Evolutionary conservation across 164 flowering plant species (phyloP), one percentile per base, ranked within the genome.

Genomic region (Cinnamomum chago): DNA sequence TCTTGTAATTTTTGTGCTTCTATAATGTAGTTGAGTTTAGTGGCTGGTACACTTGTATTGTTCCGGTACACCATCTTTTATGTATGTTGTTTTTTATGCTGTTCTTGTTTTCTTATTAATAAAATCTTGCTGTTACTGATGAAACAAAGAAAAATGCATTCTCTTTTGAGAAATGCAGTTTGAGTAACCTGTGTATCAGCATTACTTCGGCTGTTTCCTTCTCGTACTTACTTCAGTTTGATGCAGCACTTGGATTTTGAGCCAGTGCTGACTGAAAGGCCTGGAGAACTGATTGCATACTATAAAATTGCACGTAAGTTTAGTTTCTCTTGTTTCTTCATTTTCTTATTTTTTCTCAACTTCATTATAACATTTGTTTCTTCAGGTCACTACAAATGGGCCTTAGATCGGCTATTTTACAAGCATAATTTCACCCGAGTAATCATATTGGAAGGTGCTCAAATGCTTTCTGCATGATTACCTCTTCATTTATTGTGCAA

Each of bases 321-420:
- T 40, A 47, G 40, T 40, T 70, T 55, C 52, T 73, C 40, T 72
- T 60, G 50, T 65, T 33, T 72, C 28, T 25, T 64, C 25, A 18
- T 66, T 67, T 50, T 20, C n/a, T 71, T n/a, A 15, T 73, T 50
- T 73, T 50, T 20, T 77, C 67, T 24, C 62, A 73, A 14, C 40
- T 25, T 40, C 47, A 40, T 40, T 65, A 73, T 73, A 25, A 33
- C 60, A 50, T 66, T 76, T 68, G 0, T 69, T 75, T 70, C 72
- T 68, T 33, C 76, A 94, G 98, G 94, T 83, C 98, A 94, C 83
- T 94, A 94, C 90, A 94, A 92, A 76, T 94, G 98, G 94, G 92
- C 93, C 73, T 72, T 96, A 84, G 97, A 96, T 83, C 79, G 86
- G 72, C 81, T 96, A 81, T 96, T 96, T 84, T 82, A 85, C 85